Conservation (phyloP, 768 basidiomycete genomes). For the Crassisporium funariophilum region DNA sequence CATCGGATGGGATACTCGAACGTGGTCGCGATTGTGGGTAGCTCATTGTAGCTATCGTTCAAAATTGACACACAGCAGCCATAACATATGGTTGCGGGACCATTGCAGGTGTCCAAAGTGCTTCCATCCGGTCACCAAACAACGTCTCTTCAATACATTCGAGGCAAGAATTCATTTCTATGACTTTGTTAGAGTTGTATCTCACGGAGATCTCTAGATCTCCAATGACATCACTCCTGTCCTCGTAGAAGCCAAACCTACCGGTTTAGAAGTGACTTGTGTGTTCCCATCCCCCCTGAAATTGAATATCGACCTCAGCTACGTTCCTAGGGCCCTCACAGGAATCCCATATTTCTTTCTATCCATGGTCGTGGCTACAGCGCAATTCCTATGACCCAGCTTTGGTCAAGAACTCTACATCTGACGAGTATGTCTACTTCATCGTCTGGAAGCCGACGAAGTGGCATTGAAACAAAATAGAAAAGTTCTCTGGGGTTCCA, state of each 20-base stretch:
- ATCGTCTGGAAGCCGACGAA: not conserved
- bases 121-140: constrained; percentile 87
- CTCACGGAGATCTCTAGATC: constrained; percentile 55
- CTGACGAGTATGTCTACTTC: constrained; percentile 45
- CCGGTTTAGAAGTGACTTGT: constrained; percentile 81
- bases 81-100: constrained; percentile 89
- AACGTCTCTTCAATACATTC: constrained; percentile 85
- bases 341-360: constrained; percentile 73
- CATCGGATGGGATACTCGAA: constrained; percentile 71
- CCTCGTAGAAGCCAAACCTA: constrained; percentile 51
- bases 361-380: constrained; percentile 86
- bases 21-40: constrained; percentile 79
- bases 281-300: constrained; percentile 24
- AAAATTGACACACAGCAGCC: constrained; percentile 53
- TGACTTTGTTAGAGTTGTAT: not conserved
- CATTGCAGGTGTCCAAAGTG: constrained; percentile 89
- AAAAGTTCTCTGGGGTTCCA: constrained; percentile 81
- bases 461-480: constrained; percentile 32
- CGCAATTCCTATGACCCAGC: constrained; percentile 81
- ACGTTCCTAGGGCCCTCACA: constrained; percentile 52
- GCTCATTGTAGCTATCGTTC: constrained; percentile 1
- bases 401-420: constrained; percentile 27
- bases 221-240: constrained; percentile 71
- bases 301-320: not conserved
- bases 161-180: constrained; percentile 49